Conservation (phyloP, 23 red algal genomes). For the Gracilaria vermiculophylla region DNA sequence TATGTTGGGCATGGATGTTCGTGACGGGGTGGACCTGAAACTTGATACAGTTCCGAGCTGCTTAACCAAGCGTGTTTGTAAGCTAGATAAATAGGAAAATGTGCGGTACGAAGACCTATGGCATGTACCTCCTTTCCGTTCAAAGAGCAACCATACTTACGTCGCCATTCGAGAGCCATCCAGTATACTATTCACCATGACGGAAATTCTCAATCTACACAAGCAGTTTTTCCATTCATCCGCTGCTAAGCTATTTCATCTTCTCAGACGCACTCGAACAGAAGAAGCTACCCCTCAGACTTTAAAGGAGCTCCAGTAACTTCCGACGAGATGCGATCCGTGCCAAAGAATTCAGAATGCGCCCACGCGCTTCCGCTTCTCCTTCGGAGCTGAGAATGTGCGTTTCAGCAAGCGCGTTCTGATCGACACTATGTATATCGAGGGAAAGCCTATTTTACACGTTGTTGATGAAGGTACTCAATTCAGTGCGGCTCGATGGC, state of each 20-base stretch:
- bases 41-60: background rate
- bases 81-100: background rate
- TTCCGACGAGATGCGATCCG: slow-evolving; percentile 30
- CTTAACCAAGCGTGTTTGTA: background rate
- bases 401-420: slow-evolving; percentile 19
- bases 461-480: background rate
- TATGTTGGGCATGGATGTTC: background rate
- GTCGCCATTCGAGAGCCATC: background rate
- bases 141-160: background rate
- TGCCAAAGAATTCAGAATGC: slow-evolving; percentile 36
- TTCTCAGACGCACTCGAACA: background rate
- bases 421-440: slow-evolving; percentile 31
- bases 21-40: background rate
- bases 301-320: background rate
- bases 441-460: background rate
- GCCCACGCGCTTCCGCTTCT: background rate
- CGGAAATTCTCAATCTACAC: background rate
- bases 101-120: background rate
- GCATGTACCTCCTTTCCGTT: background rate
- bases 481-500: background rate
- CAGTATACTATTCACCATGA: background rate
- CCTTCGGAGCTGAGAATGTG: background rate
- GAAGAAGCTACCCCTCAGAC: slow-evolving; percentile 27
- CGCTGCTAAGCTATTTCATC: slow-evolving; percentile 20
- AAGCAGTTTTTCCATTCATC: slow-evolving; percentile 25